Base-by-base conservation (phyloP, 257 asterid genomes). In the Solanum sitiens region DNA sequence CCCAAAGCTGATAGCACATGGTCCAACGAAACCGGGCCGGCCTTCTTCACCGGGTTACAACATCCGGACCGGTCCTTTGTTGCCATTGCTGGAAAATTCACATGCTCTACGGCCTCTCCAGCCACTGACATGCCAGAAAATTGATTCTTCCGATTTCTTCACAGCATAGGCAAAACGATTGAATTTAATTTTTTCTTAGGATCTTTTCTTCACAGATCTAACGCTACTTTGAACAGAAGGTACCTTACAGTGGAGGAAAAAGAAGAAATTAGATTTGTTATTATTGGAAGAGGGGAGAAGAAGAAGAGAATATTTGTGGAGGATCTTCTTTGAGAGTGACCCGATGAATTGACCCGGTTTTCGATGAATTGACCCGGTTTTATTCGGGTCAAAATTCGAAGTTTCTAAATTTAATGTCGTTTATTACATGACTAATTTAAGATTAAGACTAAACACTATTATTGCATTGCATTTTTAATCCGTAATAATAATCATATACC, bases 1-100 rank as follows among this genome's bases (percentile, higher is more conserved):
- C 98, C 86, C 88, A 96, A 83, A 44, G 99, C 99, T 87, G 98
- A 91, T 7, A 95, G 85, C 35, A 97, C 99, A 87, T 97, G 99
- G 92, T 95, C 99, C 90, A 97, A 89, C 21, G 98, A 91, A 1
- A 95, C 91, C 50, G 98, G 99, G 0, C 98, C 99, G 83, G 98
- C 93, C 33, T 93, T 96, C 87, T 90, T 92, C 70, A 97, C 98
- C 89, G 99, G 96, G 90, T 96, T 94, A 92, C 99, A 93, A 92
- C 95, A 91, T 76, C 92, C 95, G 86, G 95, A 85, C 89, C 93
- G 93, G 91, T 91, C 87, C 70, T 89, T 87, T 70, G 96, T 92
- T 11, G 92, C 90, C 88, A 91, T 87, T 84, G 91, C 93, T 10
- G 94, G 92, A 75, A 91, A 88, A 86, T 90, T 95, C 84, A 92